These are phyloP conservation scores for Candida sp. DNA, from an alignment of 1,139 yeast species.

Conservation along the genomic window DNA sequence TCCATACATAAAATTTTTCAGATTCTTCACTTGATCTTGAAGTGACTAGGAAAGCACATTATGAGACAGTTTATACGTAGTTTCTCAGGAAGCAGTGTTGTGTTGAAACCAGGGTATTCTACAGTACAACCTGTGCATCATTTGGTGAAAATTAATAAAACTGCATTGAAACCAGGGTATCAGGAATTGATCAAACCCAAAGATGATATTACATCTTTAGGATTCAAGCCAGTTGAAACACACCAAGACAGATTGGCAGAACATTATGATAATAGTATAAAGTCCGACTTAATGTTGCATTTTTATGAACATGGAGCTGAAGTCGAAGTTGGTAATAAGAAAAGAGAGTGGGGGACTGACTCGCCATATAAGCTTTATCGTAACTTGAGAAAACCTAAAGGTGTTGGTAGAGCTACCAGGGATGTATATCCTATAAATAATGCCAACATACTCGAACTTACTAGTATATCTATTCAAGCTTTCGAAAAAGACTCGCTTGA, in stretches of 20 bases:
- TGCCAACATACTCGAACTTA: conserved; percentile 69
- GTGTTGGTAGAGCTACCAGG: conserved; percentile 66
- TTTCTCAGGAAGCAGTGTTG: conserved; percentile 40
- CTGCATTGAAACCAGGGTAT: conserved; percentile 65
- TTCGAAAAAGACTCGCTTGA: conserved; percentile 74
- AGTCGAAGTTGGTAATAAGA: conserved; percentile 61
- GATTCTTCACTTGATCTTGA: neutral
- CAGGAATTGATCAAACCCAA: conserved; percentile 64
- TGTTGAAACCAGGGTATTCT: conserved; percentile 66
- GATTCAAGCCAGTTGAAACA: conserved; percentile 67
- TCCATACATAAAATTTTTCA: conserved; percentile 6
- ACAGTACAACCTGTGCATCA: conserved; percentile 92
- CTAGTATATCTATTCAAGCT: conserved; percentile 67
- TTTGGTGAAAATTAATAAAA: conserved; percentile 69
- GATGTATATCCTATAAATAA: conserved; percentile 65
- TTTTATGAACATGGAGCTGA: conserved; percentile 66
- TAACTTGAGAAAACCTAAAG: conserved; percentile 62
- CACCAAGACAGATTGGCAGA: conserved; percentile 80
- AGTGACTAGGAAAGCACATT: conserved; percentile 3
- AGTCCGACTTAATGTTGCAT: conserved; percentile 74
- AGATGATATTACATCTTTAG: conserved; percentile 74
- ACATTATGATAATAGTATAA: conserved; percentile 69
- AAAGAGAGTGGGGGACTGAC: conserved; percentile 82
- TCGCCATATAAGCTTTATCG: conserved; percentile 91
- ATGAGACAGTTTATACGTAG: conserved; percentile 31